Base-by-base conservation (phyloP, 140 eudicot species). In the Stevia rebaudiana region DNA sequence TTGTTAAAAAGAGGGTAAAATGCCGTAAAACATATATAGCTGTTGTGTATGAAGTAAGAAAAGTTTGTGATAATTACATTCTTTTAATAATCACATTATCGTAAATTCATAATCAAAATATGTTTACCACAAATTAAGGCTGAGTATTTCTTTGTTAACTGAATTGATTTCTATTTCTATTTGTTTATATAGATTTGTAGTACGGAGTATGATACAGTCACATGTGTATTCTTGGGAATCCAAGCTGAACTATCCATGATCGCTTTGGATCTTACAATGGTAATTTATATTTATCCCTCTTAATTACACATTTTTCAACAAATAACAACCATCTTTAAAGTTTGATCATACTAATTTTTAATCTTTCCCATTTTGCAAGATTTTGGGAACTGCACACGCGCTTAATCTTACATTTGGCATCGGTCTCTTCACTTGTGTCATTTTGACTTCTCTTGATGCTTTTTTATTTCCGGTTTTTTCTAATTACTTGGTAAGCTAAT, bases 381-480 rank as follows among this genome's bases (percentile, higher is more conserved):
- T 92, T 73, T 67, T 92, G 82, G 98, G 98, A 74, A 75, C 84
- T 8, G 98, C 98, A 11, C 89, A 85, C 35, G 98, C 89, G 54
- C 84, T 92, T 56, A 81, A 85, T 79, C 82, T 80, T 33, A 59
- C 88, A 30, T 73, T 85, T 61, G 96, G 98, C 30, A 41, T 83
- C 66, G 81, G 88, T 68, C 81, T 88, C 54, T 83, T 81, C 64
- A 71, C 78, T 63, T 77, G 88, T 79, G 91, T 92, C 72, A 66
- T 88, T 70, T 69, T 92, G 77, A 85, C 98, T 74, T 80, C 89
- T 23, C 17, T 81, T 15, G 88, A 83, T 70, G 94, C 89, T 47
- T 66, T 77, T 71, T 73, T 92, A 23, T 92, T 80, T 81, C 98
- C 96, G 11, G 48, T 92, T 65, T 66, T 83, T 67, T 82, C 95